These are phyloP conservation scores for Hericium erinaceus DNA, from an alignment of 768 basidiomycete genomes.

Conservation along the genomic window DNA sequence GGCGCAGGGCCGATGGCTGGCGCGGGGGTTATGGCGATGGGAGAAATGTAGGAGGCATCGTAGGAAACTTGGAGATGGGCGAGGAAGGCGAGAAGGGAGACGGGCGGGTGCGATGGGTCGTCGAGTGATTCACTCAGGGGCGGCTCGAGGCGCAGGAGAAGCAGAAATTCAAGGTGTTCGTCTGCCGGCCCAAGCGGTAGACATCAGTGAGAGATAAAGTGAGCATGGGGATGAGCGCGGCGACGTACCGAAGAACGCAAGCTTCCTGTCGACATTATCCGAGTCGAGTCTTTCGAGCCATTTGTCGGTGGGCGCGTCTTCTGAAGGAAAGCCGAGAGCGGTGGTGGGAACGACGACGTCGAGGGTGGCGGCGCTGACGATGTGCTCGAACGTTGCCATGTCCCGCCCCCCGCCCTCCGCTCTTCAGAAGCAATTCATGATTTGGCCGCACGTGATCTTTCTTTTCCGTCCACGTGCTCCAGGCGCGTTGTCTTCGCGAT, in stretches of 20 bases:
- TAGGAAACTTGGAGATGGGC: conserved; percentile 68
- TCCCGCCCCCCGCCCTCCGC: too few relatives aligned
- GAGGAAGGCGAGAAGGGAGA: conserved; percentile 46
- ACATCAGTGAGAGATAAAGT: conserved; percentile 15
- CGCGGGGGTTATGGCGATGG: conserved; percentile 20
- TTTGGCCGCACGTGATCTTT: too few relatives aligned
- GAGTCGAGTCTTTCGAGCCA: conserved; percentile 46
- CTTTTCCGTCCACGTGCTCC: too few relatives aligned
- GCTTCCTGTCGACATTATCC: conserved; percentile 40
- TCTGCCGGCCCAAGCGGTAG: conserved; percentile 26
- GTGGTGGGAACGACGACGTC: conserved; percentile 59
- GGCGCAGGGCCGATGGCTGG: conserved; percentile 2
- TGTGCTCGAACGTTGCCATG: conserved; percentile 46
- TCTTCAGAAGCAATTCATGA: too few relatives aligned
- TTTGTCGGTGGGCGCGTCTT: conserved; percentile 30
- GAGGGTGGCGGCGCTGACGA: conserved; percentile 51
- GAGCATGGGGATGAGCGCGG: conserved; percentile 2
- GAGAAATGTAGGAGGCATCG: conserved; percentile 73
- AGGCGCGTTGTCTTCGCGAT: too few relatives aligned
- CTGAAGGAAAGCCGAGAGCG: conserved; percentile 50
- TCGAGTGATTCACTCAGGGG: conserved; percentile 23
- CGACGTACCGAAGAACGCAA: conserved; percentile 68
- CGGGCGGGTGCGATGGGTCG: conserved; percentile 21
- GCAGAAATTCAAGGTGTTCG: conserved; percentile 17
- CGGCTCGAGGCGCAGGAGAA: conserved; percentile 20